Percentiles rank a stretch among this genome's conserved stretches.
phyloP scores from a whole-genome alignment of 805 yeast species.

The Myxozyma nipponensis region DNA sequence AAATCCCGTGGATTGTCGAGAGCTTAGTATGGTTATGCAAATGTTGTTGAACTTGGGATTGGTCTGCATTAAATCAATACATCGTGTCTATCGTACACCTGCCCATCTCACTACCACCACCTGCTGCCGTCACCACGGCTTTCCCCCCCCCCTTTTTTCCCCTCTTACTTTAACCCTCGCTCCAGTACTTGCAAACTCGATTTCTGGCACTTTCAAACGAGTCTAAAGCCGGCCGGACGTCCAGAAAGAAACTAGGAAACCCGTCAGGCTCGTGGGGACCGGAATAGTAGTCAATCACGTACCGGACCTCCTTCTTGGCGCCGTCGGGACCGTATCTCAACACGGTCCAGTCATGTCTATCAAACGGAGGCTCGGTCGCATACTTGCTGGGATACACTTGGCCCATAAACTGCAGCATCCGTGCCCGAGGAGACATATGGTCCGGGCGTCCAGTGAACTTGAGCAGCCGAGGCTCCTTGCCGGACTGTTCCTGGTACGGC shows the following conservation, averaged over 20 bases:
- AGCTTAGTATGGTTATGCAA: too few species aligned
- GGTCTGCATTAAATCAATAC: too few species aligned
- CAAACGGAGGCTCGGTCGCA: constrained; percentile 84
- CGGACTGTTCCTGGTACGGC: constrained; percentile 54
- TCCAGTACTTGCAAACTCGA: constrained; percentile 42
- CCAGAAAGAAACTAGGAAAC: constrained; percentile 85
- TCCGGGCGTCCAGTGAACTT: constrained; percentile 91
- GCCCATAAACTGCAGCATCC: constrained; percentile 60
- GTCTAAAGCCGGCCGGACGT: constrained; percentile 94
- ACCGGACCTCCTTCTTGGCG: constrained; percentile 60
- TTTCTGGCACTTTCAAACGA: constrained; percentile 58
- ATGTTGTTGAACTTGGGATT: too few species aligned
- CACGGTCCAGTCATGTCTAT: constrained; percentile 98
- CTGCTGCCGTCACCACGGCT: too few species aligned
- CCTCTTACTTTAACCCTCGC: neutral
- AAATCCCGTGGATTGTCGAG: too few species aligned
- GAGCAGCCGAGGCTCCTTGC: constrained; percentile 67
- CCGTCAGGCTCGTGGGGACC: constrained; percentile 87
- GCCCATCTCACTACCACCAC: too few species aligned
- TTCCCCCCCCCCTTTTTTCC: too few species aligned
- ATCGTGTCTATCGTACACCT: too few species aligned
- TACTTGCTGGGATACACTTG: constrained; percentile 67
- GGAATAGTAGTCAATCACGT: constrained; percentile 93
- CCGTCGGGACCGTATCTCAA: constrained; percentile 49
- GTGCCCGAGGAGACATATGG: constrained; percentile 82